A percentile compares a stretch with the other conserved stretches of the same genome.
Conservation (phyloP, 345 rosid genomes). For the Lagerstroemia speciosa region DNA sequence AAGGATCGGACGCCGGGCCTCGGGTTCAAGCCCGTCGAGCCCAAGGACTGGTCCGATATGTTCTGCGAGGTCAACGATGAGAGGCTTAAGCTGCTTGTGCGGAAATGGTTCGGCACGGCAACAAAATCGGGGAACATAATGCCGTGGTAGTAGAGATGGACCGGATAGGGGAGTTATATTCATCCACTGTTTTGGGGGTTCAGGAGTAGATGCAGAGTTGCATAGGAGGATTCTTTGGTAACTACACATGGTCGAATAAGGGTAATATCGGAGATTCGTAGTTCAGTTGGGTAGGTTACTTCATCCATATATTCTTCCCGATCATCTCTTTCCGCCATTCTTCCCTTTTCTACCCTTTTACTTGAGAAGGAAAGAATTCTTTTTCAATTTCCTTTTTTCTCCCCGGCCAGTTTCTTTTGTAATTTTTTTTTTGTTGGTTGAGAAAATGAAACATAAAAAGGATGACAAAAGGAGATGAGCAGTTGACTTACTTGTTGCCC, state of each 20-base stretch:
- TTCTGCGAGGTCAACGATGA: slow-evolving; percentile 62
- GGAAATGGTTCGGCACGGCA: slow-evolving; percentile 43
- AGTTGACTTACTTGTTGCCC: too few relatives aligned
- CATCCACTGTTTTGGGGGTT: too few relatives aligned
- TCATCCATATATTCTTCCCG: too few relatives aligned
- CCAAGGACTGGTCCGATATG: slow-evolving; percentile 43
- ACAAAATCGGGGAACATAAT: slow-evolving; percentile 24
- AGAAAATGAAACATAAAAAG: neutral
- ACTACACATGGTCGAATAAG: too few relatives aligned
- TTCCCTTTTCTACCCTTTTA: neutral
- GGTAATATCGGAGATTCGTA: neutral
- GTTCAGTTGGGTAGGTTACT: too few relatives aligned
- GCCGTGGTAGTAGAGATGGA: slow-evolving; percentile 43
- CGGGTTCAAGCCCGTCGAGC: slow-evolving; percentile 56
- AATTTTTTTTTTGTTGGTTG: too few relatives aligned
- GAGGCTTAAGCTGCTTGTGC: slow-evolving; percentile 37
- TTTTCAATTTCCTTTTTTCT: neutral
- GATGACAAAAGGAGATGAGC: too few relatives aligned
- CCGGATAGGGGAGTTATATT: too few relatives aligned
- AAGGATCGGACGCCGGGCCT: slow-evolving; percentile 79
- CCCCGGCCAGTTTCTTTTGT: neutral
- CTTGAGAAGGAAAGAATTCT: neutral
- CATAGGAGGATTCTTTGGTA: too few relatives aligned
- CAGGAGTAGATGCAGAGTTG: too few relatives aligned
- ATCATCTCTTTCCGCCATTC: neutral